Base-by-base conservation (phyloP, 148 eudicot genomes). In the Dianthus caryophyllus region DNA sequence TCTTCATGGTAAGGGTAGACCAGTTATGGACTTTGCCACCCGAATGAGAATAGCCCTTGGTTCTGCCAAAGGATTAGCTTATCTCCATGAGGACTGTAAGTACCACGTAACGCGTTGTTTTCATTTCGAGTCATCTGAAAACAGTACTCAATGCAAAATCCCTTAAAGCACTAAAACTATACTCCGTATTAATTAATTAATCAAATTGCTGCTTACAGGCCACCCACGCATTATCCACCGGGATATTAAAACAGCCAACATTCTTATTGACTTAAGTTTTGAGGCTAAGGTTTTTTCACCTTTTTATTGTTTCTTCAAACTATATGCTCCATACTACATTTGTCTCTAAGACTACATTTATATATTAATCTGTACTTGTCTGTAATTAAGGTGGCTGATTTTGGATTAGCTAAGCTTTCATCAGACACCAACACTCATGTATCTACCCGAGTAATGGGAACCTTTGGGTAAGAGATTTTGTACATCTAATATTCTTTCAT, bases 401-500 rank as follows among this genome's bases (percentile, higher is more conserved):
- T 92, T 67, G 97, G 97, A 39, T 62, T 92, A 75, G 97, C 97
- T 63, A 88, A 88, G 65, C 87, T 88, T 56, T 87, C 96, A 0
- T 61, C 69, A 2, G 97, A 88, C 70, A 83, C 73, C 65, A 16
- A 73, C 61, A 88, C 97, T 66, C 97, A 92, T 54, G 96, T 88
- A 14, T 88, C 97, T 6, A 92, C 97, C 0, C 96, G 97, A 31
- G 81, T 92, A 12, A 92, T 92, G 96, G 97, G 97, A 68, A 92
- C 97, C 57, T 92, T 92, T 41, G 97, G 97, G 97, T 88, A 74
- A 69, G 78, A 48, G 30, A 9, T 4, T 41, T 9, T 41, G 10
- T 41, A 41, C 6, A 41, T 41, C 10, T 41, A 41, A 2, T 41
- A 9, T 41, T 41, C 44, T 41, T 9, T 9, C 38, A n/a, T n/a